A percentile compares a stretch with the other conserved stretches of the same genome.
These are phyloP conservation scores for Orbilia javanica DNA, from an alignment of 2,329 filamentous ascomycete species.

Conservation along the genomic window DNA sequence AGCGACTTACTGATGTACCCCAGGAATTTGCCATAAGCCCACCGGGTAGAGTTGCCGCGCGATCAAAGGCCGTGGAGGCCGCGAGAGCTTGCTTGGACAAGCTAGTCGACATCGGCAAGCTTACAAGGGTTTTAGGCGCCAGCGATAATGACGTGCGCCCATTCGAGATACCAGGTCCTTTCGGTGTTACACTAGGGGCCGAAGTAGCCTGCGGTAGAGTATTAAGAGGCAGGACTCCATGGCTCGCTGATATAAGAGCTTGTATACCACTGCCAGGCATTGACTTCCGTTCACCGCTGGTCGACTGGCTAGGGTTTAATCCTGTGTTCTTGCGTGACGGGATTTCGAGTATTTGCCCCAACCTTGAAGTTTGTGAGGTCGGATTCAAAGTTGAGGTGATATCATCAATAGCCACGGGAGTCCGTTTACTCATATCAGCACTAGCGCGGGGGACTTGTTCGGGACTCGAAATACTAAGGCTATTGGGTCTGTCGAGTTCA, in stretches of 20 bases:
- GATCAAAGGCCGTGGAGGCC: conserved; percentile 44
- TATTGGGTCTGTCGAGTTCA: conserved; percentile 73
- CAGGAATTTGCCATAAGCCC: conserved; percentile 55
- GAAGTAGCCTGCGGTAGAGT: conserved; percentile 64
- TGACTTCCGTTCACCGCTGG: conserved; percentile 64
- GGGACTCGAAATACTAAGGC: conserved; percentile 69
- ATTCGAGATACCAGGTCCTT: conserved; percentile 31
- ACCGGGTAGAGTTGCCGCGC: conserved; percentile 24
- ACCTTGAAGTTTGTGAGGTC: conserved; percentile 80
- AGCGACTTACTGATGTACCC: conserved; percentile 47
- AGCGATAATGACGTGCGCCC: conserved; percentile 42
- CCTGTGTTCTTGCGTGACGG: conserved; percentile 28
- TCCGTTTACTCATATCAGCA: conserved; percentile 74
- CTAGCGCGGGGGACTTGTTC: conserved; percentile 59
- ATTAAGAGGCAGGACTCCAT: conserved; percentile 79
- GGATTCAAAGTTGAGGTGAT: too few relatives aligned
- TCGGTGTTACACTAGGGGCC: background rate
- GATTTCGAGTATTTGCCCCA: conserved; percentile 63
- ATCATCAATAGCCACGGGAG: conserved; percentile 76
- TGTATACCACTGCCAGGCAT: conserved; percentile 78
- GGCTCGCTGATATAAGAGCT: conserved; percentile 85
- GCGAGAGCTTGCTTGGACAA: conserved; percentile 60
- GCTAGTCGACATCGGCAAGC: conserved; percentile 59
- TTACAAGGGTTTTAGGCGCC: conserved; percentile 59
- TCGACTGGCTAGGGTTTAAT: background rate